These are phyloP conservation scores for Solidago caesia DNA, from an alignment of 129 eudicot species.

Conservation along the genomic window DNA sequence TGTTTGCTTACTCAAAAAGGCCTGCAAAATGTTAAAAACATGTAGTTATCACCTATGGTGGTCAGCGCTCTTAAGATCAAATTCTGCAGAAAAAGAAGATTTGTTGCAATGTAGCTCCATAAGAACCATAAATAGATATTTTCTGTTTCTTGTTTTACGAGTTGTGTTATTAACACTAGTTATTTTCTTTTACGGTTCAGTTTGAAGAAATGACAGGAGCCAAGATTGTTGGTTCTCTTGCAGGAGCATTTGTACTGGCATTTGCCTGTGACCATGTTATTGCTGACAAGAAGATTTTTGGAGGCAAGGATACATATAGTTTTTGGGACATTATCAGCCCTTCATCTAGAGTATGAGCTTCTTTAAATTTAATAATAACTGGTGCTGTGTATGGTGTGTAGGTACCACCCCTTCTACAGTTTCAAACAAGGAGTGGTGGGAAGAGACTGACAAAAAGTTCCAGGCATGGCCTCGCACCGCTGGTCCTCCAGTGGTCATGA, in stretches of 20 bases:
- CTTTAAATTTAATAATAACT: conserved; percentile 27
- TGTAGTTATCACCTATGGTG: not conserved
- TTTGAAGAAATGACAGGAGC: conserved; percentile 49
- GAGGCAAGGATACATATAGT: conserved; percentile 44
- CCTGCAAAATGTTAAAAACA: not conserved
- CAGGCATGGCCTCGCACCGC: conserved; percentile 99
- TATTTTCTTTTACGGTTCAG: conserved; percentile 11
- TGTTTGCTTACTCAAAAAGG: not conserved
- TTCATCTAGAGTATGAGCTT: too few species aligned
- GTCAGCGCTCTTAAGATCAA: too few species aligned
- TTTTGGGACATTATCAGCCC: not conserved
- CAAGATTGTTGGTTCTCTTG: conserved; percentile 46
- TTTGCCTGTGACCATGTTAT: conserved; percentile 43
- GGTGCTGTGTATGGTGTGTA: conserved; percentile 44
- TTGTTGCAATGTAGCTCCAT: too few species aligned
- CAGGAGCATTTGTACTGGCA: conserved; percentile 57
- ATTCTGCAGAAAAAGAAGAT: too few species aligned
- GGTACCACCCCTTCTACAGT: conserved; percentile 84
- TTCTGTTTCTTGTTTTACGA: not conserved
- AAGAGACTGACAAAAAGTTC: conserved; percentile 84
- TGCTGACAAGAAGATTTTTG: conserved; percentile 73
- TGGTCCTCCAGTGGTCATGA: conserved; percentile 95
- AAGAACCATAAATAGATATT: not conserved
- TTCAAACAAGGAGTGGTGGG: conserved; percentile 76
- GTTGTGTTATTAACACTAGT: not conserved